phyloP scores from a whole-genome alignment of 495 filamentous ascomycete genomes.

The Tuber indicum region DNA sequence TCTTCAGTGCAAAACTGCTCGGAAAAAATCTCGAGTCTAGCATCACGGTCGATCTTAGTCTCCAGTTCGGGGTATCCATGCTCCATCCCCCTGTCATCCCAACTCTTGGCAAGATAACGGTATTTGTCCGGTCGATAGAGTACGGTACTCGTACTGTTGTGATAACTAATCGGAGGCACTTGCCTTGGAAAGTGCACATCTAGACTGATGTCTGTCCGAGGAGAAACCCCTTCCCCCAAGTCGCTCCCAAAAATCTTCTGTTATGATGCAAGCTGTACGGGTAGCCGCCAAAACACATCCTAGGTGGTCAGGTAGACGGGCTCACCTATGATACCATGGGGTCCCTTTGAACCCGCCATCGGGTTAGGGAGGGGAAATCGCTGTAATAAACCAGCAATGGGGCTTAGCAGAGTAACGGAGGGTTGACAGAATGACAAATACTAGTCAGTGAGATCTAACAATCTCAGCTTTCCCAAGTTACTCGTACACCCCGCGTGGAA shows the following conservation, averaged over 20 bases:
- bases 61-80: not conserved
- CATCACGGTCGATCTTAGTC: not conserved
- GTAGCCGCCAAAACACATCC: not conserved
- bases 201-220: not conserved
- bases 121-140: not conserved
- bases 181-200: not conserved
- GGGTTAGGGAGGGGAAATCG: not conserved
- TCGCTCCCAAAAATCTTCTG: not conserved
- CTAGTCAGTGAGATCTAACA: not conserved
- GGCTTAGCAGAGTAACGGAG: not conserved
- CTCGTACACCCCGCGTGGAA: not conserved
- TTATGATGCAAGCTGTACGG: not conserved
- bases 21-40: not conserved
- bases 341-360: not conserved
- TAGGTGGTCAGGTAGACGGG: not conserved
- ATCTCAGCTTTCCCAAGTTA: too few relatives aligned
- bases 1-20: not conserved
- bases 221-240: not conserved
- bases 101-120: not conserved
- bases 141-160: not conserved
- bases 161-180: not conserved
- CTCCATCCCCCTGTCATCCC: not conserved
- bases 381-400: not conserved
- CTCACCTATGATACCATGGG: not conserved
- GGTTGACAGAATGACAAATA: not conserved